Base-by-base conservation (phyloP, 345 rosid species). In the Pistacia integerrima region DNA sequence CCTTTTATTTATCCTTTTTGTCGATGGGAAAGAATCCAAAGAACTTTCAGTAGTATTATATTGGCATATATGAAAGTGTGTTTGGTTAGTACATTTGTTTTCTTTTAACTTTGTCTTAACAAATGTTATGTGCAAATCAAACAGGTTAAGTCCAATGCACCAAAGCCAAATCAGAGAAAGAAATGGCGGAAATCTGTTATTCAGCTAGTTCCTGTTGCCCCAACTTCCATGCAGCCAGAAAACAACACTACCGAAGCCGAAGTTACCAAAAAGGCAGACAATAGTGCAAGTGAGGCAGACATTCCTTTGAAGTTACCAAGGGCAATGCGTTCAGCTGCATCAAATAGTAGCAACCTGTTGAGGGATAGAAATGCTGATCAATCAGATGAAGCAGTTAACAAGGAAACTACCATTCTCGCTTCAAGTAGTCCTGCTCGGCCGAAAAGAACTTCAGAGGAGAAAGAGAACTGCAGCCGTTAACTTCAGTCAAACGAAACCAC, bases 281-380 rank as follows among this genome's bases (percentile, higher is more conserved):
- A 74, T 41, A 13, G 46, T 36, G 87, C 80, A 64, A 83, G 82
- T 55, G 80, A 87, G 33, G 76, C 86, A 18, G 85, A 81, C 52
- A 75, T 81, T 44, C 88, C 85, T 25, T 79, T 86, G 81, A 95
- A 90, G 91, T 77, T 91, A 64, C 97, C 99, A 0, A 90, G 94
- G 78, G 93, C 97, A 20, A 91, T 92, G 93, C 77, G 91, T 48
- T 80, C 92, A 67, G 82, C 88, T 16, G 83, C 93, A 70, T 81
- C 95, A 44, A 91, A 82, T 49, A 83, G 87, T 70, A 84, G 82
- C 79, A 87, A 86, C 76, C 82, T 89, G 69, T 84, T 96, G 80
- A 82, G 91, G 82, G 99, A 92, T 74, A 87, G 95, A 85, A 96
- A 96, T 81, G 82, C 87, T 35, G 95, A 89, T 59, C 86, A 76